phyloP scores from a whole-genome alignment of 2,329 filamentous ascomycete genomes.

The Penicillium rolfsii region DNA sequence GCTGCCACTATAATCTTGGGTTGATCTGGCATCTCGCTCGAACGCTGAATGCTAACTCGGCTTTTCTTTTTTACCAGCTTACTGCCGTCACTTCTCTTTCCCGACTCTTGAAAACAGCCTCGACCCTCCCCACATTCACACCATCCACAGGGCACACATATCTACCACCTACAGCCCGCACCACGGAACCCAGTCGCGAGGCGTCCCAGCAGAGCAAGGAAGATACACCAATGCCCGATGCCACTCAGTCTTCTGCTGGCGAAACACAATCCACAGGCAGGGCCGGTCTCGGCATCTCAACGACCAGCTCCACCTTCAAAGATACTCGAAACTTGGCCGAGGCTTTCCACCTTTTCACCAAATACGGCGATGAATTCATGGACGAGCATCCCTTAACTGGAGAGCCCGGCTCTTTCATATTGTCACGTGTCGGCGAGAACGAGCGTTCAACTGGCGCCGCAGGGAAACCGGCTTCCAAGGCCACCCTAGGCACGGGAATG shows the following conservation, averaged over 20 bases:
- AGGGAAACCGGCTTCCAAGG: conserved; percentile 28
- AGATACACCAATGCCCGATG: conserved; percentile 51
- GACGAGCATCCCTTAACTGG: conserved; percentile 66
- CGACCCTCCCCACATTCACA: conserved; percentile 59
- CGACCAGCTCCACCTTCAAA: conserved; percentile 33
- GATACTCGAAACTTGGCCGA: conserved; percentile 50
- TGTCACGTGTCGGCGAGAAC: conserved; percentile 48
- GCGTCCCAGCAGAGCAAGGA: conserved; percentile 53
- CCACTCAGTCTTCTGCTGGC: conserved; percentile 13
- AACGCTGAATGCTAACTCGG: conserved; percentile 9
- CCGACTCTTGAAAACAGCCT: conserved; percentile 58
- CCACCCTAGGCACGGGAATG: conserved; percentile 1
- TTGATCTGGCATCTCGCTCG: background rate
- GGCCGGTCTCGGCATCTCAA: conserved; percentile 30
- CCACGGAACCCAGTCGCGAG: conserved; percentile 38
- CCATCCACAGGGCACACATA: conserved; percentile 65
- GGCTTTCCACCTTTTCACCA: conserved; percentile 55
- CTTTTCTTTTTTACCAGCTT: conserved; percentile 44
- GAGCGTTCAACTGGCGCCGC: conserved; percentile 23
- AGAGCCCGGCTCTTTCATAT: conserved; percentile 65
- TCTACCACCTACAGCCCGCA: conserved; percentile 53
- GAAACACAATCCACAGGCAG: conserved; percentile 34
- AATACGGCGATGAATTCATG: conserved; percentile 64
- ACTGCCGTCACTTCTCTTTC: conserved; percentile 60
- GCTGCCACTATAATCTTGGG: conserved; percentile 19